Base-by-base conservation (phyloP, 345 rosid species). In the Clarkia xantiana region DNA sequence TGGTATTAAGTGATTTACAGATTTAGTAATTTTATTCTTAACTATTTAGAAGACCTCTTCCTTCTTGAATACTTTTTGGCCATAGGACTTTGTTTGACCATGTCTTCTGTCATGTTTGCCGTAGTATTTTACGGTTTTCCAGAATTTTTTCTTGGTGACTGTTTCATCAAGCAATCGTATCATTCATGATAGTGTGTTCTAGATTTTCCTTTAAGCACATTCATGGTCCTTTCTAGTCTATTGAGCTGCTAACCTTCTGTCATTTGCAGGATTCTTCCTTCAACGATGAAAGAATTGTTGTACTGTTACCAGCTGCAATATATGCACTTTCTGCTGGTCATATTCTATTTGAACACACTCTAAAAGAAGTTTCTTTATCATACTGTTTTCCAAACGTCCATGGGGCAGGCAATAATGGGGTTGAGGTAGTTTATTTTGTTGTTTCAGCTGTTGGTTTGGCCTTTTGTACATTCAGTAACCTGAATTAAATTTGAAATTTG, bases 241-340 rank as follows among this genome's bases (percentile, higher is more conserved):
- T 29, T 15, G 53, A 49, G 14, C 41, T 11, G 40, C 10, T 41
- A n/a, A 34, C 42, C 49, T 42, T 34, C 23, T 20, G n/a, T n/a
- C n/a, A 13, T 15, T 55, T 40, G 39, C 42, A 90, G 97, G 94
- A 79, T 19, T 61, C 68, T 63, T 66, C 57, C 47, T 18, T 66
- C 43, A 69, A 73, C 60, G 69, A 78, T 65, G 88, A 77, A 53
- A 61, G 63, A 45, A 56, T 66, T 62, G 77, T 75, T 48, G 42
- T 63, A 49, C 69, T 85, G 68, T 59, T 82, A 71, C 95, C 97
- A 15, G 85, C 82, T 40, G 94, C 95, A 53, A 66, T 79, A 40
- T 79, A 66, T 77, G 80, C 94, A 36, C 74, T 90, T 65, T 86
- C 79, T 70, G 68, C 72, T 71, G 95, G 95, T 53, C 76, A 61